Conservation (phyloP, 495 filamentous ascomycete genomes). For the Parachaetomium inaequale region DNA sequence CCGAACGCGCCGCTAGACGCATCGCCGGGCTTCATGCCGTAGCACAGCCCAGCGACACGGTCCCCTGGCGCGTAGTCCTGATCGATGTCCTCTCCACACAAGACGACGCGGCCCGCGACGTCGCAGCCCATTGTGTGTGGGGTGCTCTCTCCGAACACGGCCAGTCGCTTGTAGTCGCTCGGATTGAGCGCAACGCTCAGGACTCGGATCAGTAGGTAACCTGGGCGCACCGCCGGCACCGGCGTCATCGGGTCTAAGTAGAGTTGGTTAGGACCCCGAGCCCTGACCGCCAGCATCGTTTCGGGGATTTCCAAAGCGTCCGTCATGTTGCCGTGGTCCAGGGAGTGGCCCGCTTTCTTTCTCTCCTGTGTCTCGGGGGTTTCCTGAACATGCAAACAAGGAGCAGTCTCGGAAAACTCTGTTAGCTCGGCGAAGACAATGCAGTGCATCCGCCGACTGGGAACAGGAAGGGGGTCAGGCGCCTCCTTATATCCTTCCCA, state of each 20-base stretch:
- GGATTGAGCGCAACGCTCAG: neutral
- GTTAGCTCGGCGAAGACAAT: neutral
- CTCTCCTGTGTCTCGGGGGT: neutral
- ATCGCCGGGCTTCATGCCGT: neutral
- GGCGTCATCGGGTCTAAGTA: neutral
- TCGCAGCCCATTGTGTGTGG: neutral
- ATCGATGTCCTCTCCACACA: neutral
- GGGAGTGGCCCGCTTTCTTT: neutral
- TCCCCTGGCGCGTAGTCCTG: neutral
- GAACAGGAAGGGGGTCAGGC: neutral
- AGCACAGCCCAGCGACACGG: neutral
- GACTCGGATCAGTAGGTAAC: neutral
- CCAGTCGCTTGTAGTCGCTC: neutral
- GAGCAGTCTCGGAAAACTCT: neutral
- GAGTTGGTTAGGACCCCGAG: neutral
- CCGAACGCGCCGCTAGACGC: neutral
- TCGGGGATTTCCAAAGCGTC: neutral
- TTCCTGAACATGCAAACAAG: neutral
- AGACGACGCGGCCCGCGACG: neutral
- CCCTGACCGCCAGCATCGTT: neutral
- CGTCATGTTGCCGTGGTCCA: neutral
- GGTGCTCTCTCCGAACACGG: neutral
- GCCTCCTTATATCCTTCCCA: neutral
- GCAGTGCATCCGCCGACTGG: neutral
- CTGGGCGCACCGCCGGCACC: neutral